Percentiles rank a stretch among this genome's conserved stretches.
phyloP scores from a whole-genome alignment of 306 rosid species.

The Potentilla sterilis region DNA sequence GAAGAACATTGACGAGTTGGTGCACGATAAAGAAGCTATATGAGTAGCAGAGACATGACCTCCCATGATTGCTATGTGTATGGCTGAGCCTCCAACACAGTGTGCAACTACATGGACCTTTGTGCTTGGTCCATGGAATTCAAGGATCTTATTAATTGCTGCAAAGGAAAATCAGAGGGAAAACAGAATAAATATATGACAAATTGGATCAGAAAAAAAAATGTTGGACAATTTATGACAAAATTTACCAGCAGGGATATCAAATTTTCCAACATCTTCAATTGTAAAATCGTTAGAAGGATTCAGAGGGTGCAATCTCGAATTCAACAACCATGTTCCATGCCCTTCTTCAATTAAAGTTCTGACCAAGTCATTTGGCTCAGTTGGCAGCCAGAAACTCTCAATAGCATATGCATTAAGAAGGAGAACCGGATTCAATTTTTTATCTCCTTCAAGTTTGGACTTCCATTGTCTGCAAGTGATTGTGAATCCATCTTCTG shows the following conservation, averaged over 20 bases:
- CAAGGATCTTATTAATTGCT: constrained; percentile 36
- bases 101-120: constrained; percentile 35
- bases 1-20: constrained; percentile 43
- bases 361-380: constrained; percentile 37
- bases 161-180: background rate
- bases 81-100: constrained; percentile 39
- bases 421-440: constrained; percentile 29
- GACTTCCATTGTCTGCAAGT: constrained; percentile 29
- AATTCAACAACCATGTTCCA: constrained; percentile 34
- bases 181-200: too few species aligned
- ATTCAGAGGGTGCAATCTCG: constrained; percentile 27
- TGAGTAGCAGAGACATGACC: constrained; percentile 28
- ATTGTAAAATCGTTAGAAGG: constrained; percentile 32
- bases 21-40: constrained; percentile 40
- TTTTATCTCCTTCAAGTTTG: constrained; percentile 11
- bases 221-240: background rate
- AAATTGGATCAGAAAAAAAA: background rate
- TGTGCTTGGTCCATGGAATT: constrained; percentile 23
- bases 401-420: constrained; percentile 38
- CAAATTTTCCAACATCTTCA: constrained; percentile 43
- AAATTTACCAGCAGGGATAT: constrained; percentile 35
- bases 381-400: constrained; percentile 33
- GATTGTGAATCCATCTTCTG: constrained; percentile 35
- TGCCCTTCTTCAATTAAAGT: constrained; percentile 34
- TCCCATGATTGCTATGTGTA: constrained; percentile 41